Evolutionary conservation across 2,329 filamentous ascomycete species (phyloP), one percentile per base, ranked within the genome.

Genomic region (Claviceps fusiformis): DNA sequence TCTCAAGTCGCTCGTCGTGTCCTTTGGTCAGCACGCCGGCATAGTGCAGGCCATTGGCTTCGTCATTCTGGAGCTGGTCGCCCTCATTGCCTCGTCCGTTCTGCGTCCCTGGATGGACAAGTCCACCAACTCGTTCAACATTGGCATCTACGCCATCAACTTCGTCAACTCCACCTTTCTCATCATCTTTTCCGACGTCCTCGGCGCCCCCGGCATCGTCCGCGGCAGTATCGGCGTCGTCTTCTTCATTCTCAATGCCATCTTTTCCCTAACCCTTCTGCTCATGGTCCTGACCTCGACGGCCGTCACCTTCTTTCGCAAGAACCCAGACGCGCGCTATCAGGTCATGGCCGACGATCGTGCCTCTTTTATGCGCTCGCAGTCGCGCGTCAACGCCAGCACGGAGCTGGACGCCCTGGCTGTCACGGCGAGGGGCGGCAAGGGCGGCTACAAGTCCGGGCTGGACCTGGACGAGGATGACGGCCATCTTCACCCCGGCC

Each of bases 101-200:
- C 73, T 95, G 61, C 84, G 89, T 56, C 91, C 91, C n/a, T 96
- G 89, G 86, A 96, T 96, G 91, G 91, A 96, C 77, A 95, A 95
- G 81, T 91, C 90, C 73, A 95, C 89, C 57, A 96, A 95, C 71
- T 84, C 85, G 48, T 95, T 95, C 78, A 95, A 96, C 73, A 95
- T 96, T 65, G 81, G 89, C 56, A 95, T 96, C 64, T 86, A 83
- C 58, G 85, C 82, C 49, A 78, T 95, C 70, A 95, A 95, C 75
- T 95, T 95, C 70, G 68, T 95, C 64, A 95, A 92, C 71, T 80
- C 86, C 54, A 83, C 95, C 68, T 93, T 95, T 75, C 74, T 96
- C 37, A 75, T 96, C 52, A 81, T 96, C 62, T 95, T 95, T 73
- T 88, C 88, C 24, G 79, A 86, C 59, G 81, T 95, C 50, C 95